Conservation (phyloP, 2,329 filamentous ascomycete species). For the Trichophyton equinum region DNA sequence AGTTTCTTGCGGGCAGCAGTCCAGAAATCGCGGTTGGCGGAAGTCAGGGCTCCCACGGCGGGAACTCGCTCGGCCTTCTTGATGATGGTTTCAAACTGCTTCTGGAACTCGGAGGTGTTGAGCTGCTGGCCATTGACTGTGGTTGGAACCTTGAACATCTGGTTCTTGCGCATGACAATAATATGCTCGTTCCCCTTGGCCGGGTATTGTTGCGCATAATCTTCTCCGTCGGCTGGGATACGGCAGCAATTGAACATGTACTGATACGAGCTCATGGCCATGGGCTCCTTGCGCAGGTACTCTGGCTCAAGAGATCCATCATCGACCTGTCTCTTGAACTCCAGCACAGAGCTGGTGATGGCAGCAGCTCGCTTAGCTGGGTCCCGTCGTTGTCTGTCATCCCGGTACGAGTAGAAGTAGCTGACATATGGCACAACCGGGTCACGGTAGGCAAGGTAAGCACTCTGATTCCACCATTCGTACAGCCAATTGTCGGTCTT, state of each 20-base stretch:
- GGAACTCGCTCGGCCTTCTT: constrained; percentile 59
- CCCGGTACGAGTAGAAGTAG: constrained; percentile 98
- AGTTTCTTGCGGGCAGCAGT: constrained; percentile 68
- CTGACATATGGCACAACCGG: constrained; percentile 96
- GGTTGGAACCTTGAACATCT: constrained; percentile 85
- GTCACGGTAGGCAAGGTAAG: constrained; percentile 87
- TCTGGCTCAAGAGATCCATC: constrained; percentile 74
- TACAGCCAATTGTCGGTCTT: constrained; percentile 85
- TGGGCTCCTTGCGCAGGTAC: constrained; percentile 95
- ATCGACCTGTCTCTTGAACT: constrained; percentile 93
- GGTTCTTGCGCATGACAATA: constrained; percentile 83
- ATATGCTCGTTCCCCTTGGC: constrained; percentile 71
- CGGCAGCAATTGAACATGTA: constrained; percentile 97
- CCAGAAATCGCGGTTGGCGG: constrained; percentile 89
- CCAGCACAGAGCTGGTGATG: constrained; percentile 69
- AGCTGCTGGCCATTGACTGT: constrained; percentile 73
- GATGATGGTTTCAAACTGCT: constrained; percentile 77
- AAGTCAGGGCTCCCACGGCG: constrained; percentile 72
- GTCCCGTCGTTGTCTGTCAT: constrained; percentile 76
- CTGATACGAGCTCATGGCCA: constrained; percentile 96
- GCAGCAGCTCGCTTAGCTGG: constrained; percentile 88
- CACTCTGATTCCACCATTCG: constrained; percentile 96
- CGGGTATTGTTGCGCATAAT: constrained; percentile 72
- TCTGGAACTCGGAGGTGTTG: constrained; percentile 78
- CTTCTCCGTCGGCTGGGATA: constrained; percentile 67